phyloP scores from a whole-genome alignment of 164 flowering plant genomes.

The Buxus sempervirens region DNA sequence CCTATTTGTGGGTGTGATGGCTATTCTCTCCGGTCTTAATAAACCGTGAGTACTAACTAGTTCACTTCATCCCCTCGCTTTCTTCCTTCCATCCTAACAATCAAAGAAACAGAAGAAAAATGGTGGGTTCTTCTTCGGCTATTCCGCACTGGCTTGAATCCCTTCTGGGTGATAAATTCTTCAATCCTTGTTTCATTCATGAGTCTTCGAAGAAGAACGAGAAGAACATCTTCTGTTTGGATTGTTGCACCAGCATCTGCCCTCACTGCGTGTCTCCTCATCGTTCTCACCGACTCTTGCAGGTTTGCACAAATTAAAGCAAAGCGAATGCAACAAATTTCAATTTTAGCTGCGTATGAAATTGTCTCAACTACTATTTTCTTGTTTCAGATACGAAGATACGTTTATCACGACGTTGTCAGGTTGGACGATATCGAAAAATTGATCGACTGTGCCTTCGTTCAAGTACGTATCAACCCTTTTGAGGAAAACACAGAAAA shows the following conservation, averaged over 20 bases:
- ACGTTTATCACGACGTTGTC: conserved; percentile 59
- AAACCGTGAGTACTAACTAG: no score
- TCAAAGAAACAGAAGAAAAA: conserved; percentile 9
- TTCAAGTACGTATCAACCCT: conserved; percentile 18
- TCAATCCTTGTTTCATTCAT: conserved; percentile 49
- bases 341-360: neutral
- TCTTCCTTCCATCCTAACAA: conserved; percentile 7
- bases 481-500: neutral
- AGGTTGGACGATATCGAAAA: conserved; percentile 34
- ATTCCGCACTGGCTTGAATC: conserved; percentile 54
- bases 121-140: conserved; percentile 28
- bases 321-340: neutral
- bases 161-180: conserved; percentile 49
- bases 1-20: conserved; percentile 5
- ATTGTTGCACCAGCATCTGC: conserved; percentile 54
- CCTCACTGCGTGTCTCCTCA: conserved; percentile 71
- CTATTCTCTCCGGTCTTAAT: conserved; percentile 9
- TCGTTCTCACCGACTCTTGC: conserved; percentile 51
- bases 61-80: conserved; percentile 3
- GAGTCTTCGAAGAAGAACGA: conserved; percentile 50
- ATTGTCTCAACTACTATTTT: neutral
- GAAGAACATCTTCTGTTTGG: conserved; percentile 67
- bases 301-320: conserved; percentile 31
- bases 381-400: conserved; percentile 57
- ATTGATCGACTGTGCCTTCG: conserved; percentile 22